Percentiles rank a stretch among this genome's conserved stretches.
Conservation (phyloP, 331 rosid species). For the Saraca asoca region DNA sequence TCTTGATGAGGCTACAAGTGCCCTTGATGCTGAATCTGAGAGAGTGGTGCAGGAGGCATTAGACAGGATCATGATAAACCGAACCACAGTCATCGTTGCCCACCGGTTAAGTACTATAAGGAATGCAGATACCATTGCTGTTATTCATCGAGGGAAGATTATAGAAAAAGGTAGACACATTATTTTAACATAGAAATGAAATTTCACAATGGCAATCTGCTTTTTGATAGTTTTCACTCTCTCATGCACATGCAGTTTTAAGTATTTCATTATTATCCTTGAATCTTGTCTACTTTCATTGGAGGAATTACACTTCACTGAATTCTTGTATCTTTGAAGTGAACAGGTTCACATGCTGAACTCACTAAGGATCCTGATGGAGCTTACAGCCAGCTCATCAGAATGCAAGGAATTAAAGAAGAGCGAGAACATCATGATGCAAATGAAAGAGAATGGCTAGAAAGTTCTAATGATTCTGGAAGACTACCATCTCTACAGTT, state of each 20-base stretch:
- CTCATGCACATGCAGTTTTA: too few species aligned
- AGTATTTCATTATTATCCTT: slow-evolving; percentile 4
- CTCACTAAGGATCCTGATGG: slow-evolving; percentile 56
- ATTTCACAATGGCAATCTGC: slow-evolving; percentile 13
- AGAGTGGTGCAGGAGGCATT: slow-evolving; percentile 71
- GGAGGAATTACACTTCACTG: not conserved
- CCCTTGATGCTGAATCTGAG: slow-evolving; percentile 83
- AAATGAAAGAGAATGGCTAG: slow-evolving; percentile 36
- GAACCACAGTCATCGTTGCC: slow-evolving; percentile 78
- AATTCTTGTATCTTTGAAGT: slow-evolving; percentile 25
- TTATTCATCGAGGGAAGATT: slow-evolving; percentile 63
- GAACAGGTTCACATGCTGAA: slow-evolving; percentile 57
- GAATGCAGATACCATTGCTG: slow-evolving; percentile 68
- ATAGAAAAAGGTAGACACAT: slow-evolving; percentile 57
- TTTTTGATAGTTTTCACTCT: too few species aligned
- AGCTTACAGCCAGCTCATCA: slow-evolving; percentile 71
- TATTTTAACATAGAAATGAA: slow-evolving; percentile 15
- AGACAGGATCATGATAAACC: slow-evolving; percentile 54
- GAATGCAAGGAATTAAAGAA: slow-evolving; percentile 53
- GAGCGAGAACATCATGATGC: slow-evolving; percentile 35
- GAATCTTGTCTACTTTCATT: not conserved
- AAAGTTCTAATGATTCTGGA: slow-evolving; percentile 38
- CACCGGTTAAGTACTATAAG: slow-evolving; percentile 72
- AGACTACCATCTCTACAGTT: slow-evolving; percentile 43
- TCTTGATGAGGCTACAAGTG: slow-evolving; percentile 85